Evolutionary conservation across 176 grass and related monocot species (phyloP), one percentile per base, ranked within the genome.

Genomic region (Triticum timopheevii): DNA sequence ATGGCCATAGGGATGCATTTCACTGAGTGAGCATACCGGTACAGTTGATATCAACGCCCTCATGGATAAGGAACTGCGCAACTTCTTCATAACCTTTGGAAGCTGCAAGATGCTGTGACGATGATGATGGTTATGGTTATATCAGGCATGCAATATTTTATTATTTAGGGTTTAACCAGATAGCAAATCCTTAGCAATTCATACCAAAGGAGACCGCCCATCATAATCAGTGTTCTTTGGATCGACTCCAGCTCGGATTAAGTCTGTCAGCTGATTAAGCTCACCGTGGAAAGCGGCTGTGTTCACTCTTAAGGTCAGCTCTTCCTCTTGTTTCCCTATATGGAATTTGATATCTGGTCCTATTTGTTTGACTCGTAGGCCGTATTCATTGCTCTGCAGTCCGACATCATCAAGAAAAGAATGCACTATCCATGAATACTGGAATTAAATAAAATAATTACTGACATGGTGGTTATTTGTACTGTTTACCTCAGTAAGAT

Each of bases 211-310:
- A 80, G 97, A 89, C 42, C 97, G 89, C 6, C 90, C 94, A 85
- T 99, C 94, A 84, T 99, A 99, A 63, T 99, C 97, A 6, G 90
- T 91, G 85, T 88, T 99, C 67, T 88, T 96, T 25, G 97, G 97
- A 68, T 99, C 88, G 28, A 87, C 97, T 65, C 97, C 94, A 25
- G 97, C 94, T 24, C 85, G 82, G 76, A 99, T 97, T 19, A 99
- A 82, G 76, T 89, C 20, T 82, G 93, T 93, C 30, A 99, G 72
- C 70, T 94, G 92, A 77, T 87, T 61, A 16, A 99, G 61, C 9
- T 99, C 97, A 2, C 94, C 97, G 22, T 97, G 88, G 61, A 90
- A 99, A 58, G 97, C 85, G 20, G 94, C 89, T 54, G 63, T 93
- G 56, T 99, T 99, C 78, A 99, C 90, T 39, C 90, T 90, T 73